These are phyloP conservation scores for Pinus albicaulis DNA, from an alignment of 75 land plant genomes.

Conservation along the genomic window DNA sequence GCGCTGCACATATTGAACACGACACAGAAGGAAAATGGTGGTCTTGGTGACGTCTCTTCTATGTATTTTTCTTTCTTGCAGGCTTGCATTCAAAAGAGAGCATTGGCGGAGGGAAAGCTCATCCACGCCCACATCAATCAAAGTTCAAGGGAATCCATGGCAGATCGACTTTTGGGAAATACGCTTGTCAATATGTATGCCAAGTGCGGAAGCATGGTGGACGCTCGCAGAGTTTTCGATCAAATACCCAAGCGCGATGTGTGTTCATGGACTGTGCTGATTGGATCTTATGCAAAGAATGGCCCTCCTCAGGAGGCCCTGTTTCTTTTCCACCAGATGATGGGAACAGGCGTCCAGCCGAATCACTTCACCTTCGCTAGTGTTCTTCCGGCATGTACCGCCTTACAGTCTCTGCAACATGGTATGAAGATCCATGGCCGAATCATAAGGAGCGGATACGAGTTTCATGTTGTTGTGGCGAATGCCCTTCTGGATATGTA, in stretches of 20 bases:
- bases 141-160: constrained; percentile 15
- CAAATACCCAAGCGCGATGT: constrained; percentile 28
- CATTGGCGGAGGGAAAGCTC: constrained; percentile 8
- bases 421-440: constrained; percentile 12
- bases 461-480: constrained; percentile 18
- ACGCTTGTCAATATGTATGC: constrained; percentile 36
- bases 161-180: constrained; percentile 28
- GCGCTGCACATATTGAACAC: background rate
- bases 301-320: constrained; percentile 19
- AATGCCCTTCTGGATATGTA: constrained; percentile 30
- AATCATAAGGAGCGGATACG: constrained; percentile 6
- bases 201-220: constrained; percentile 17
- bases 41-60: background rate
- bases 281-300: constrained; percentile 21
- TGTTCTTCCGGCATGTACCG: constrained; percentile 15
- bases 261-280: constrained; percentile 36
- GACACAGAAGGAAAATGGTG: constrained; percentile 5
- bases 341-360: constrained; percentile 21
- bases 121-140: constrained; percentile 23
- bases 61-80: background rate
- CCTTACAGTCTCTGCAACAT: background rate
- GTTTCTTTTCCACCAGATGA: constrained; percentile 27
- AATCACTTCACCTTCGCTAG: constrained; percentile 25
- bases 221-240: constrained; percentile 28
- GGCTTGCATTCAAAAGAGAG: constrained; percentile 1